phyloP scores from a whole-genome alignment of 495 filamentous ascomycete genomes.

The Hyaloscypha hepaticicola region DNA sequence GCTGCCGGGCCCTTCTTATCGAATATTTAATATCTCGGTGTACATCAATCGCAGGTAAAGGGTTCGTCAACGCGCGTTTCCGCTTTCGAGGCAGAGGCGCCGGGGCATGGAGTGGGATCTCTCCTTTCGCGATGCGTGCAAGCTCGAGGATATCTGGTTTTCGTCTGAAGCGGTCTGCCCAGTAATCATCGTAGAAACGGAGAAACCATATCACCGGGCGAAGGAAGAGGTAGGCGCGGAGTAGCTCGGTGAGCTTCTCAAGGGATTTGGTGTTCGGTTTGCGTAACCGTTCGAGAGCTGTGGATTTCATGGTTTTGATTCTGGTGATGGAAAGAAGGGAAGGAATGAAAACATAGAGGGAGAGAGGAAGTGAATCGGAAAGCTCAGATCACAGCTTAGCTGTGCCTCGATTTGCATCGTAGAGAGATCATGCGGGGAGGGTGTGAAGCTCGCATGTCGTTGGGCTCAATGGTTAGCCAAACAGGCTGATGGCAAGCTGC shows the following conservation, averaged over 20 bases:
- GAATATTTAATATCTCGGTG: conserved; percentile 12
- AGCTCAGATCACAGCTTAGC: too few relatives aligned
- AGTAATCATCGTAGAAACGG: conserved; percentile 21
- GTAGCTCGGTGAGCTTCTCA: conserved; percentile 1
- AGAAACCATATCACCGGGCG: conserved; percentile 21
- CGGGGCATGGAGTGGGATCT: conserved; percentile 14
- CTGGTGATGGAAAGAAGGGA: too few relatives aligned
- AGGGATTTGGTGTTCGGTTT: neutral
- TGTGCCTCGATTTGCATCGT: neutral
- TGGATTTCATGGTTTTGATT: neutral
- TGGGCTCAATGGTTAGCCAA: too few relatives aligned
- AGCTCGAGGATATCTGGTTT: conserved; percentile 22
- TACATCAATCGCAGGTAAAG: conserved; percentile 16
- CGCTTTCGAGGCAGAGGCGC: conserved; percentile 19
- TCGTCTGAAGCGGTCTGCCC: conserved; percentile 8
- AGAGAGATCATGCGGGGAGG: neutral
- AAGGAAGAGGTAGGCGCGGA: conserved; percentile 8
- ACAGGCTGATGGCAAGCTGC: neutral
- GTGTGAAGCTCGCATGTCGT: neutral
- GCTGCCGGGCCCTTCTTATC: conserved; percentile 21
- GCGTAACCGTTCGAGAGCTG: neutral
- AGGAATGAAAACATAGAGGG: neutral
- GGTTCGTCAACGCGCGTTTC: conserved; percentile 23
- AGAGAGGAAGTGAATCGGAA: neutral
- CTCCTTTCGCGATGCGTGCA: conserved; percentile 7